These are phyloP conservation scores for Scheffersomyces lignosus DNA, from an alignment of 805 yeast species.

Conservation along the genomic window DNA sequence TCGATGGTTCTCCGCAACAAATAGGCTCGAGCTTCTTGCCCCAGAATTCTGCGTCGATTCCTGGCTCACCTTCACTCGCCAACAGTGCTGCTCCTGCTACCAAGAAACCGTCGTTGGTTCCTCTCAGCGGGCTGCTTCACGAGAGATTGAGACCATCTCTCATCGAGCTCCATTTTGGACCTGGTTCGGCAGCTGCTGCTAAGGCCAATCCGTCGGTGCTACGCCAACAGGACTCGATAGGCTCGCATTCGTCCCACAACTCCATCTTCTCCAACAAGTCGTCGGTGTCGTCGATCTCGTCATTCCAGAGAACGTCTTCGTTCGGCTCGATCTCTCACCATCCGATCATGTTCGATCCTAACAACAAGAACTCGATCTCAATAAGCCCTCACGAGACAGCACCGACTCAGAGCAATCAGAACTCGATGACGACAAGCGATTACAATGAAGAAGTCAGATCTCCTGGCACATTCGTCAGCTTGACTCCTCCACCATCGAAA, in stretches of 20 bases:
- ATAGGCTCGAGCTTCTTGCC: constrained; percentile 6
- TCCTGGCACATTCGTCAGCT: not conserved
- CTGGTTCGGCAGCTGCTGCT: constrained; percentile 2
- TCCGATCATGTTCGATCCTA: too few species aligned
- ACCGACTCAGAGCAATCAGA: constrained; percentile 1
- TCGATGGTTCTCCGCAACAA: constrained; percentile 4
- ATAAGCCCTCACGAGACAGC: constrained; percentile 19
- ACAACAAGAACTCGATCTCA: constrained; percentile 15
- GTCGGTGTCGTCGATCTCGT: constrained; percentile 31
- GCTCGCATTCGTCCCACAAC: constrained; percentile 25
- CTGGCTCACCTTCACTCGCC: constrained; percentile 9
- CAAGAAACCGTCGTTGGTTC: constrained; percentile 17
- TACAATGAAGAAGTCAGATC: not conserved
- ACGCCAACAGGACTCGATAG: constrained; percentile 25
- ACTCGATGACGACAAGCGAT: constrained; percentile 1
- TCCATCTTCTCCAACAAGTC: constrained; percentile 40
- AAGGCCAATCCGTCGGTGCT: constrained; percentile 4
- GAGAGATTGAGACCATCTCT: constrained; percentile 38
- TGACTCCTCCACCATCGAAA: not conserved
- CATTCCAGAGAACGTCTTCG: constrained; percentile 25
- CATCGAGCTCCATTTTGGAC: constrained; percentile 29
- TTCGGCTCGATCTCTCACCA: constrained; percentile 30
- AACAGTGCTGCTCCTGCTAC: not conserved
- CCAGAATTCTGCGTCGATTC: constrained; percentile 14
- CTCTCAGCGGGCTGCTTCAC: constrained; percentile 16